These are phyloP conservation scores for Fomitopsis pinicola DNA, from an alignment of 1,284 basidiomycete genomes.

Conservation along the genomic window DNA sequence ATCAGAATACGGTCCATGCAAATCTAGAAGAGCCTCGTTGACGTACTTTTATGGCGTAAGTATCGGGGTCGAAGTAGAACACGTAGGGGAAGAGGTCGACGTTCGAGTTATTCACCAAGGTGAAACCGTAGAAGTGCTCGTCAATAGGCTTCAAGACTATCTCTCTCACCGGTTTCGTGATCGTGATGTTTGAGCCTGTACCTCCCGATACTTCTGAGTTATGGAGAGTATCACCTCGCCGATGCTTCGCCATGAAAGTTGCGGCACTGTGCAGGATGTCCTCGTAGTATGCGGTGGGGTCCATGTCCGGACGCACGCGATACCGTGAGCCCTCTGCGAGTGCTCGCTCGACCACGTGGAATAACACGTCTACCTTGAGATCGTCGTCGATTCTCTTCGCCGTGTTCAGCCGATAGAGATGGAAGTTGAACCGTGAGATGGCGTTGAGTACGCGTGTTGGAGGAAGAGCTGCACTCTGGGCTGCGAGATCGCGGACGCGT, in stretches of 20 bases:
- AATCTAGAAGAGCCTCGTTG: too few species aligned
- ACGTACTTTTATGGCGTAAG: neutral
- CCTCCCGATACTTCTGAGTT: neutral
- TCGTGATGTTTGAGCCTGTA: neutral
- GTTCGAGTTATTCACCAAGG: neutral
- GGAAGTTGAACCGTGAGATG: neutral
- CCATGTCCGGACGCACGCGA: neutral
- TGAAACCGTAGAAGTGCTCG: neutral
- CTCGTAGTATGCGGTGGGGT: neutral
- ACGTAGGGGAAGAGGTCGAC: neutral
- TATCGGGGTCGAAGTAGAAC: neutral
- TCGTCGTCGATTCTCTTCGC: neutral
- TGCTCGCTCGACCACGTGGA: neutral
- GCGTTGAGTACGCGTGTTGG: neutral
- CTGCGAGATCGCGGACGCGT: too few species aligned
- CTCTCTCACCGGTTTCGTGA: neutral
- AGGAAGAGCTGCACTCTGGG: too few species aligned
- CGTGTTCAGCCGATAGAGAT: neutral
- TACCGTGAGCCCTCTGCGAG: neutral
- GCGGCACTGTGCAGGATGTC: neutral
- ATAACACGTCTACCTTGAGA: neutral
- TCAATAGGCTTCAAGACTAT: neutral
- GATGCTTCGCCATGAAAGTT: neutral
- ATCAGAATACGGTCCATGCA: too few species aligned
- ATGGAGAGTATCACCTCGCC: neutral